Percentiles rank a stretch among this genome's conserved stretches.
These are phyloP conservation scores for Meyerozyma elateridarum DNA, from an alignment of 1,139 yeast species.

Conservation along the genomic window DNA sequence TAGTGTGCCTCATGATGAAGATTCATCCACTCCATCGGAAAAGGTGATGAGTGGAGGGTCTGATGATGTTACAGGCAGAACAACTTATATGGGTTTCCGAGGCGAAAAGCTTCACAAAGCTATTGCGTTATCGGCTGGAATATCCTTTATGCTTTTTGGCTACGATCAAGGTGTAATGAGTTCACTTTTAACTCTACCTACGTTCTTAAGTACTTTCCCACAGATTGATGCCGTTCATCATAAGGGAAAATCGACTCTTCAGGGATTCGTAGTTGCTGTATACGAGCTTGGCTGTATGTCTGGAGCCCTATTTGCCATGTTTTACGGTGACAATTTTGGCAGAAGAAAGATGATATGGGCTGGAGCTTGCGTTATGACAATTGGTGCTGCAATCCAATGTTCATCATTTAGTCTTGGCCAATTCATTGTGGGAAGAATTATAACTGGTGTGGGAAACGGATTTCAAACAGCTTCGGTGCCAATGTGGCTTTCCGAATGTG, in stretches of 20 bases:
- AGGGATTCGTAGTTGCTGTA: conserved; percentile 37
- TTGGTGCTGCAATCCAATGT: conserved; percentile 26
- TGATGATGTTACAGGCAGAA: no score
- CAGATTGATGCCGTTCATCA: conserved; percentile 16
- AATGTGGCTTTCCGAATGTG: not conserved
- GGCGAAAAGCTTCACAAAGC: no score
- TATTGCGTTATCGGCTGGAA: no score
- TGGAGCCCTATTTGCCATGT: conserved; percentile 27
- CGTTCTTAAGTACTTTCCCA: conserved; percentile 24
- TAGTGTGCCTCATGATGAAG: no score
- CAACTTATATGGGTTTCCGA: no score
- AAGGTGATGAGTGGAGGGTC: no score
- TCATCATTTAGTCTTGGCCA: conserved; percentile 18
- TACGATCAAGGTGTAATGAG: conserved; percentile 52
- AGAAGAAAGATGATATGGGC: conserved; percentile 21
- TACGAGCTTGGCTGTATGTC: conserved; percentile 30
- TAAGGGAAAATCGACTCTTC: conserved; percentile 27
- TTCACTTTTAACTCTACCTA: conserved; percentile 34
- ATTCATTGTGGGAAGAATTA: conserved; percentile 11
- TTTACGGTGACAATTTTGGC: conserved; percentile 22
- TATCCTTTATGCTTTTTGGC: no score
- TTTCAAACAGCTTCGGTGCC: conserved; percentile 20
- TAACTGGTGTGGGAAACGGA: conserved; percentile 8
- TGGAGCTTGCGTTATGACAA: conserved; percentile 20
- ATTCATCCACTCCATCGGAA: no score